Base-by-base conservation (phyloP, 306 rosid genomes). In the Fragaria ananassa region DNA sequence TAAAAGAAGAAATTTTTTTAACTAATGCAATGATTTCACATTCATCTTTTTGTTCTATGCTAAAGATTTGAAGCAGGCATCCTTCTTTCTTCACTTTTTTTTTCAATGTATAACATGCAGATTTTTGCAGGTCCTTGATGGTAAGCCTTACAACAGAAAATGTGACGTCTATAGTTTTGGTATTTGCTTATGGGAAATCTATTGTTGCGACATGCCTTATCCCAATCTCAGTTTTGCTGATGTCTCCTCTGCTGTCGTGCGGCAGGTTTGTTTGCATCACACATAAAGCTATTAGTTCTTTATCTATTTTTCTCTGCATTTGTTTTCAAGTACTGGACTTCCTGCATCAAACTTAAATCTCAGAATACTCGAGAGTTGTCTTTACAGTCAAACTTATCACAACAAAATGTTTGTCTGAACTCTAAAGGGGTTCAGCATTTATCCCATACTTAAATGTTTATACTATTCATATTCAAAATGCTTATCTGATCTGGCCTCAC, bases 171-270 rank as follows among this genome's bases (percentile, higher is more conserved):
- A 93, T 63, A 93, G 98, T 82, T 89, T 88, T 71, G 98, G 93
- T 62, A 93, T 93, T 81, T 93, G 97, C 90, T 81, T 93, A 77
- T 93, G 98, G 98, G 98, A 93, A 81, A 85, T 89, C 62, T 93
- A 93, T 68, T 93, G 98, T 67, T 93, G 97, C 35, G 97, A 88
- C 53, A 93, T 93, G 97, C 97, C 98, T 58, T 94, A 88, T 78
- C 87, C 96, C 5, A 76, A 90, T 86, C 87, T 90, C 35, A 87
- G 94, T 83, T 91, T 91, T 79, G 91, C 91, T 1, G 96, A 90
- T 69, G 76, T 87, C 29, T 87, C 98, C 6, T 80, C 94, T 5
- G 96, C 94, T 7, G 97, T 90, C 45, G 96, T 91, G 45, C 85
- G 87, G 19, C 96, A 93, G 84, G 97, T 91, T 23, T 37, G 87